These are phyloP conservation scores for Balakata baccata DNA, from an alignment of 345 rosid genomes.

Conservation along the genomic window DNA sequence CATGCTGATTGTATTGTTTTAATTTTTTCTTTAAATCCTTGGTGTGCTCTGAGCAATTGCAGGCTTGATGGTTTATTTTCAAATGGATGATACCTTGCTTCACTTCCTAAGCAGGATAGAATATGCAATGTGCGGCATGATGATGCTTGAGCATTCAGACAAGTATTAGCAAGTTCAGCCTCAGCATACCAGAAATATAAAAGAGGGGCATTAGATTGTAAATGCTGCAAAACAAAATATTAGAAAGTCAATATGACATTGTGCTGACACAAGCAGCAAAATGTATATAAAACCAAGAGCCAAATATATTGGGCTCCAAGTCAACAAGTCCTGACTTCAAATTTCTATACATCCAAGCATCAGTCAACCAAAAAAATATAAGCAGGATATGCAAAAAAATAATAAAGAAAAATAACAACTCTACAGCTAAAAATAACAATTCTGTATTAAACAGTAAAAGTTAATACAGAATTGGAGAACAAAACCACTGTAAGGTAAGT, in stretches of 20 bases:
- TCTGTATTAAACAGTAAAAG: no score
- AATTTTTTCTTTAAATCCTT: conserved; percentile 70
- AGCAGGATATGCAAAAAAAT: background rate
- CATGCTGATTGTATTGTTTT: conserved; percentile 60
- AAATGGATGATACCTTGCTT: conserved; percentile 54
- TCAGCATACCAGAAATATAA: conserved; percentile 89
- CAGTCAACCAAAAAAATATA: background rate
- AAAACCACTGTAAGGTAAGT: background rate
- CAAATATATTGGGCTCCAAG: background rate
- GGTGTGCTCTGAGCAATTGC: conserved; percentile 87
- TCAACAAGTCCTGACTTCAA: background rate
- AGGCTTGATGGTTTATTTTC: conserved; percentile 60
- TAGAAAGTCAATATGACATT: conserved; percentile 19
- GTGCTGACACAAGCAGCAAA: background rate
- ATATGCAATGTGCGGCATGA: conserved; percentile 65
- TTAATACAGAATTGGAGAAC: background rate
- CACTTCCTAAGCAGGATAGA: conserved; percentile 76
- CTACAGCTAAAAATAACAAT: background rate
- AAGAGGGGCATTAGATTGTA: conserved; percentile 57
- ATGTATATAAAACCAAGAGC: background rate
- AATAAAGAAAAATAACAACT: background rate
- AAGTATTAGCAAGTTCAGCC: conserved; percentile 52
- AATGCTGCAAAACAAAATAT: conserved; percentile 48
- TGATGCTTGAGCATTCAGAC: conserved; percentile 39
- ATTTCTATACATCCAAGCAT: background rate